Conservation (phyloP, 331 rosid genomes). For the Quercus lobata region DNA sequence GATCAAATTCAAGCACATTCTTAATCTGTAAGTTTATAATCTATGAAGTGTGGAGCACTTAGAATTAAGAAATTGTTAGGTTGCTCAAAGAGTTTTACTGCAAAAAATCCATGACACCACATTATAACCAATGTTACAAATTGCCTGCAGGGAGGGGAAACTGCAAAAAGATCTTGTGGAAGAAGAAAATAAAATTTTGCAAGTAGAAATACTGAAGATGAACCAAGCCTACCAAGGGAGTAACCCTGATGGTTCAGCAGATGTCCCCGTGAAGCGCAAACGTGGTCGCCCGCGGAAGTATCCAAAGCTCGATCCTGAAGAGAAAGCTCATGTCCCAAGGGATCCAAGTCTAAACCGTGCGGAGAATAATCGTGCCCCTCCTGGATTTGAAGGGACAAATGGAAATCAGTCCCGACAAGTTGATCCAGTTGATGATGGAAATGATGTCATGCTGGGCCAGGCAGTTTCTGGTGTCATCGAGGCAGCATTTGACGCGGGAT, state of each 20-base stretch:
- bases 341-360: conserved; percentile 32
- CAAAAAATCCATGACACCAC: neutral
- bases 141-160: conserved; percentile 10
- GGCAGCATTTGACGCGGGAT: conserved; percentile 93
- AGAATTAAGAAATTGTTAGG: neutral
- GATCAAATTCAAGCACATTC: neutral
- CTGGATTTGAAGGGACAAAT: conserved; percentile 48
- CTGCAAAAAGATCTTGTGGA: neutral
- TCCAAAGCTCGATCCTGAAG: conserved; percentile 52
- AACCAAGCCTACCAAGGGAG: conserved; percentile 46
- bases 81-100: neutral
- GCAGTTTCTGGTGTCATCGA: conserved; percentile 83
- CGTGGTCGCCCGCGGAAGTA: conserved; percentile 97
- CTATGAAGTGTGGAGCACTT: neutral
- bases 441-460: conserved; percentile 60
- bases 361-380: conserved; percentile 37
- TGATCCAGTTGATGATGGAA: conserved; percentile 30
- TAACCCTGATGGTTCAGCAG: conserved; percentile 51
- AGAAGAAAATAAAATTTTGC: conserved; percentile 6
- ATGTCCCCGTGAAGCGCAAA: conserved; percentile 72
- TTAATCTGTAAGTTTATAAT: neutral
- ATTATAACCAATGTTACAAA: neutral
- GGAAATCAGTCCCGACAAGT: conserved; percentile 52
- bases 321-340: conserved; percentile 21
- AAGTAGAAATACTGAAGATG: conserved; percentile 36